Base-by-base conservation (phyloP, 805 yeast species). In the Hemisphaericaspora nanyangensis region DNA sequence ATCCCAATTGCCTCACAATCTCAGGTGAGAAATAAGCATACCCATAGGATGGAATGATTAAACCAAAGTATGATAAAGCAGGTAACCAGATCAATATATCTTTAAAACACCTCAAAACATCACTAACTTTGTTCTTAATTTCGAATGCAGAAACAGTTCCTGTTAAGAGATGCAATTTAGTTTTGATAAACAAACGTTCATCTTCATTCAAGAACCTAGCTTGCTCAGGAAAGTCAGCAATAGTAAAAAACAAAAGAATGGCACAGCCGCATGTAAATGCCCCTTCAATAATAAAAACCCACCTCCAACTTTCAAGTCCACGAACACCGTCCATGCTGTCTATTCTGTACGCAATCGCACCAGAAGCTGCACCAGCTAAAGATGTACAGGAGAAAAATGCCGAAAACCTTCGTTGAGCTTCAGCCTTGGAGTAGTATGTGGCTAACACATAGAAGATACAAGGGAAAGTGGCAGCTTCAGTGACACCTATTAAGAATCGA, bases 301-400 rank as follows among this genome's bases (percentile, higher is more conserved):
- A 74, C 50, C 68, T 62, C 80, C 79, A 75, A 10, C 74, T 61
- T 6, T 50, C 47, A 29, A 68, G 44, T 7, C 75, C 76, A 37
- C 61, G 61, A 46, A 35, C 54, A 5, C 70, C 70, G 45, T 77
- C 70, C 49, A 83, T 65, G 29, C 77, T 78, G 48, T 77, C 60
- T 44, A 82, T 75, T 45, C 77, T 77, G 49, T 74, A 79, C 6
- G 90, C 88, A 48, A 84, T 71, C 19, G 85, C 78, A 42, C 89
- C 89, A 11, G 83, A 82, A 48, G 85, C 83, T 17, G 85, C 89
- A 55, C 93, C 90, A 2, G 90, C 86, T 39, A 85, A 68, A 46
- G 84, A 76, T 3, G 90, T 81, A 34, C 83, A 78, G 24, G 82
- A 68, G 63, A 84, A 82, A 60, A 84, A 83, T 38, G 79, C 74